Evolutionary conservation across 2,329 filamentous ascomycete species (phyloP).

Genomic region (Aspergillus jensenii): DNA sequence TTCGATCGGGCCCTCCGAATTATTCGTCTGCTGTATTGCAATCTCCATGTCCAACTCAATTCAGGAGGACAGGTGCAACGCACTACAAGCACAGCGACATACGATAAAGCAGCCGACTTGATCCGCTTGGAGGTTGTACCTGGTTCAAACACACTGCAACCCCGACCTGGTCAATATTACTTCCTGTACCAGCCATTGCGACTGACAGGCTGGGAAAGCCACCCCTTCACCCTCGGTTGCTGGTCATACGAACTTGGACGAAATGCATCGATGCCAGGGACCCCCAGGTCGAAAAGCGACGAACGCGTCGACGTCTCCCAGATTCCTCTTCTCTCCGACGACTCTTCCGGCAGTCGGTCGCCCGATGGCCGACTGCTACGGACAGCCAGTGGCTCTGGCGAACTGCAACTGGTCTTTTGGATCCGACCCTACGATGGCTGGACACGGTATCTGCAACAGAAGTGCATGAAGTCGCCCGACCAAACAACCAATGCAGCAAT

Average conservation of each 20-base stretch:
- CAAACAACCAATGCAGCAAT: conserved; percentile 33
- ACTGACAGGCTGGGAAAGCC: conserved; percentile 50
- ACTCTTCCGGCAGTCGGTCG: not conserved
- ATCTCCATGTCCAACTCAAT: conserved; percentile 36
- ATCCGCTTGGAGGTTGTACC: conserved; percentile 48
- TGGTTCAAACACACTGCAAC: conserved; percentile 31
- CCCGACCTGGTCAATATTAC: conserved; percentile 51
- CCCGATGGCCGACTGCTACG: not conserved
- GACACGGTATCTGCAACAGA: conserved; percentile 46
- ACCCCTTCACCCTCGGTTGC: conserved; percentile 50
- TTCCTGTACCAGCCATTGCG: conserved; percentile 50
- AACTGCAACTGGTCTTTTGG: conserved; percentile 46
- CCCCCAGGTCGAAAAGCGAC: conserved; percentile 1
- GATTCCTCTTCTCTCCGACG: conserved; percentile 27
- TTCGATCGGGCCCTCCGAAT: conserved; percentile 49
- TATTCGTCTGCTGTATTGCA: conserved; percentile 45
- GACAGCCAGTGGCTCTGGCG: conserved; percentile 8
- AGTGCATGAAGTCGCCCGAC: conserved; percentile 30
- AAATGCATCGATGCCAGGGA: not conserved
- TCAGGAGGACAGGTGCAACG: conserved; percentile 13
- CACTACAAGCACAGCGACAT: conserved; percentile 43
- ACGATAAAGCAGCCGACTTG: conserved; percentile 46
- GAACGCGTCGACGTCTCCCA: conserved; percentile 19
- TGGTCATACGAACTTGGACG: conserved; percentile 24
- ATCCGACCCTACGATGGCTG: conserved; percentile 54